These are phyloP conservation scores for Melampsora americana DNA, from an alignment of 1,284 basidiomycete genomes.

Conservation along the genomic window DNA sequence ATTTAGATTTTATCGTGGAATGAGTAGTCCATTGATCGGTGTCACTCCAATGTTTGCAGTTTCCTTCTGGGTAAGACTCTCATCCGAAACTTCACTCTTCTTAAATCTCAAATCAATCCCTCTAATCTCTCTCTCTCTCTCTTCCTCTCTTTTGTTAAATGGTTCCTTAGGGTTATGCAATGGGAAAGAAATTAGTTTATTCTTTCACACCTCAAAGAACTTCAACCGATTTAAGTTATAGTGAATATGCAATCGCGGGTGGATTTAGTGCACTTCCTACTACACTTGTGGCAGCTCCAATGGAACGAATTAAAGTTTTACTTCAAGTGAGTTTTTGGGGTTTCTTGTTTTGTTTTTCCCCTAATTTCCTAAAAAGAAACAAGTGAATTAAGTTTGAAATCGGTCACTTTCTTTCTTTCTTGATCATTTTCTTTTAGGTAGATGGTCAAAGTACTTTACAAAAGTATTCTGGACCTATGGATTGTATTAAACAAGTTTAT, in stretches of 20 bases:
- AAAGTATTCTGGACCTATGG: slow-evolving; percentile 85
- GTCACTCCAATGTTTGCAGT: slow-evolving; percentile 98
- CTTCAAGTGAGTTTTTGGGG: slow-evolving; percentile 64
- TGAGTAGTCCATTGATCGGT: slow-evolving; percentile 90
- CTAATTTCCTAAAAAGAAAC: too few relatives aligned
- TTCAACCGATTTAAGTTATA: slow-evolving; percentile 65
- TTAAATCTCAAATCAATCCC: neutral
- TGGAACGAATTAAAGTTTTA: slow-evolving; percentile 95
- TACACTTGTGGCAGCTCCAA: slow-evolving; percentile 86
- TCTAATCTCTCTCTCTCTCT: too few relatives aligned
- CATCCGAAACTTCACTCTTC: too few relatives aligned
- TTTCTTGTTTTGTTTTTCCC: slow-evolving; percentile 25
- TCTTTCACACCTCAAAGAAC: slow-evolving; percentile 60
- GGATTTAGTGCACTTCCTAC: slow-evolving; percentile 92
- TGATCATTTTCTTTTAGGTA: slow-evolving; percentile 14
- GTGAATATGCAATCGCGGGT: slow-evolving; percentile 85
- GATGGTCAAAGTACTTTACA: slow-evolving; percentile 54
- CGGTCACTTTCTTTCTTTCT: neutral
- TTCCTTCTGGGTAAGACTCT: slow-evolving; percentile 72
- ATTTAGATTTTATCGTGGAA: slow-evolving; percentile 83
- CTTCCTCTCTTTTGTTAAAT: slow-evolving; percentile 2
- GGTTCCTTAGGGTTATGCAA: slow-evolving; percentile 68
- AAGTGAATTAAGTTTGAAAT: too few relatives aligned
- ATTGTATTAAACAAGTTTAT: slow-evolving; percentile 88
- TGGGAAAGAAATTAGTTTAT: slow-evolving; percentile 83